Evolutionary conservation across 2,329 filamentous ascomycete species (phyloP).

Genomic region (Periconia sp.): DNA sequence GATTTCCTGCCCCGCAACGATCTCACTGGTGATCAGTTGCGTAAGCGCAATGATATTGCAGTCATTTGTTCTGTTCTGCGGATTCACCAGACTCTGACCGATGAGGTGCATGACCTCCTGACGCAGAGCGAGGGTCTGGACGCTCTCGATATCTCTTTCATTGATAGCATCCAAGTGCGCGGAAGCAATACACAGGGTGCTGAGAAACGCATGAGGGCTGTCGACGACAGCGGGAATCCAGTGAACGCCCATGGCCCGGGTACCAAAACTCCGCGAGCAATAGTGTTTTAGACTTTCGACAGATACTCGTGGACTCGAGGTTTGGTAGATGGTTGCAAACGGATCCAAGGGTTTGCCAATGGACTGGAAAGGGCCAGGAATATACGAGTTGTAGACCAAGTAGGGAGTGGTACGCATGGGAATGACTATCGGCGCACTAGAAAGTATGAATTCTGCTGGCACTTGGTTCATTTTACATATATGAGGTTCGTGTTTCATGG

Average conservation of each 20-base stretch:
- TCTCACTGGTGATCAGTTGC: constrained; percentile 38
- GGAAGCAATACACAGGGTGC: constrained; percentile 39
- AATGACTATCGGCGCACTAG: constrained; percentile 23
- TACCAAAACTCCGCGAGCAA: constrained; percentile 38
- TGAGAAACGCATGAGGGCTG: constrained; percentile 39
- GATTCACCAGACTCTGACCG: constrained; percentile 25
- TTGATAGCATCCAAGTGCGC: constrained; percentile 36
- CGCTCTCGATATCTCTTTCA: constrained; percentile 24
- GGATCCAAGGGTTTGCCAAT: constrained; percentile 37
- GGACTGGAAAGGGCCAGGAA: constrained; percentile 22
- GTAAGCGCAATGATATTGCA: constrained; percentile 39
- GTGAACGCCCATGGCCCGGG: constrained; percentile 29
- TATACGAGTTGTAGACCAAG: constrained; percentile 22
- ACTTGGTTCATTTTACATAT: constrained; percentile 6
- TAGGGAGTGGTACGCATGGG: constrained; percentile 12
- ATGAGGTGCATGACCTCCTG: constrained; percentile 40
- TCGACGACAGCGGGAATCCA: constrained; percentile 41
- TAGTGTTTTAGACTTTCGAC: constrained; percentile 39
- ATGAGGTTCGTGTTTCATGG: constrained; percentile 4
- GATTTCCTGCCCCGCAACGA: constrained; percentile 30
- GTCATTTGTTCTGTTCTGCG: constrained; percentile 26
- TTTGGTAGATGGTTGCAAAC: constrained; percentile 39
- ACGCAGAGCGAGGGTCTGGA: constrained; percentile 32
- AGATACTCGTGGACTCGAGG: constrained; percentile 27
- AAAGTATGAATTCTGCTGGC: constrained; percentile 16